These are phyloP conservation scores for Ustilago esculenta DNA, from an alignment of 1,284 basidiomycete species.

Conservation along the genomic window DNA sequence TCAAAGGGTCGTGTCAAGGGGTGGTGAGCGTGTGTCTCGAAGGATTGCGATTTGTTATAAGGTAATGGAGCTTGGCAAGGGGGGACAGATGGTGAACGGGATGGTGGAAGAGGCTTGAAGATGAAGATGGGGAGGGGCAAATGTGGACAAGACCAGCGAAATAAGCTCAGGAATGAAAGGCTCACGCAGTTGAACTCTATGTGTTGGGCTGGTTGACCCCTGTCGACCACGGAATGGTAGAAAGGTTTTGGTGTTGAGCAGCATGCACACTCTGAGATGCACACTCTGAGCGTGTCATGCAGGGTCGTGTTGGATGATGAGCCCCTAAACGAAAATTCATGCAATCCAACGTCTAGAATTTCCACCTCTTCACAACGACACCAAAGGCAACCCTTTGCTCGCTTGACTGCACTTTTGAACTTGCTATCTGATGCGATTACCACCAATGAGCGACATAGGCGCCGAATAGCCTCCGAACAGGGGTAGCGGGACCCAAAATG, in stretches of 20 bases:
- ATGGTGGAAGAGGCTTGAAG: constrained; percentile 6
- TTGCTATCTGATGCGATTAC: no score
- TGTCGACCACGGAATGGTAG: no score
- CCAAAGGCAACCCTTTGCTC: neutral
- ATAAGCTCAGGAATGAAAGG: constrained; percentile 10
- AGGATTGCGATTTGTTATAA: constrained; percentile 22
- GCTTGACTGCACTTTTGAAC: no score
- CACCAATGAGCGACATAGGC: no score
- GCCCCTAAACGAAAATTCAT: constrained; percentile 27
- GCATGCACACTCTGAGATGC: no score
- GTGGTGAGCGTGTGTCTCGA: constrained; percentile 8
- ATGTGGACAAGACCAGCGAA: neutral
- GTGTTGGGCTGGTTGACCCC: no score
- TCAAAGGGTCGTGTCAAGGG: constrained; percentile 4
- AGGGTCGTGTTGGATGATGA: constrained; percentile 43
- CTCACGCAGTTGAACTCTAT: no score
- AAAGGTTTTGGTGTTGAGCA: no score
- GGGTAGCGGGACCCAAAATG: no score
- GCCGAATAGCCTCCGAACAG: no score
- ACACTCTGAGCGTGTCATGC: constrained; percentile 24
- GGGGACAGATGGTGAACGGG: constrained; percentile 2
- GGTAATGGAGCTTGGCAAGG: neutral
- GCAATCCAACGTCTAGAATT: constrained; percentile 7
- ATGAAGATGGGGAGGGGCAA: neutral
- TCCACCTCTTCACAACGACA: neutral